phyloP scores from a whole-genome alignment of 306 rosid species.

The Amphicarpaea edgeworthii region DNA sequence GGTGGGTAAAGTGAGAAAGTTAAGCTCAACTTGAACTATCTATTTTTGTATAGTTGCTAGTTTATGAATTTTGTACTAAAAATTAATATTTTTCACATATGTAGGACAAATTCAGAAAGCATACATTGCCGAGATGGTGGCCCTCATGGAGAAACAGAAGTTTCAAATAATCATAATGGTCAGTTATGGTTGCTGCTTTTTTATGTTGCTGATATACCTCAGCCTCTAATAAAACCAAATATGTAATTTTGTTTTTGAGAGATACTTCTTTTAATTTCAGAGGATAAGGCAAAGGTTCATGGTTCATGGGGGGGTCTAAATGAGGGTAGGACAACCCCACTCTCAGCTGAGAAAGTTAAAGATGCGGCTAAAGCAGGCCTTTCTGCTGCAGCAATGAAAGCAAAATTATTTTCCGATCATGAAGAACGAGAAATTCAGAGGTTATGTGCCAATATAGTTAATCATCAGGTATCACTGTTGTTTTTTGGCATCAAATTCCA shows the following conservation, averaged over 20 bases:
- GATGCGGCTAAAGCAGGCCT: constrained; percentile 94
- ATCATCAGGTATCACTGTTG: constrained; percentile 78
- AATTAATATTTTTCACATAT: constrained; percentile 42
- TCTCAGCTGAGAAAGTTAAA: constrained; percentile 80
- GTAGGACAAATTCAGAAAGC: constrained; percentile 76
- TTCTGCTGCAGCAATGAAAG: constrained; percentile 96
- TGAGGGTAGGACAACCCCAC: constrained; percentile 66
- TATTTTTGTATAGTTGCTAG: constrained; percentile 37
- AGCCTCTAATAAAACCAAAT: constrained; percentile 26
- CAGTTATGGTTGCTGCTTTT: constrained; percentile 44
- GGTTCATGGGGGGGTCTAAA: constrained; percentile 69
- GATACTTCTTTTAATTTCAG: constrained; percentile 54
- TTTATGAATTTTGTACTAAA: constrained; percentile 42
- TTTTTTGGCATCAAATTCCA: constrained; percentile 6
- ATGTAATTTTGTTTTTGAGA: constrained; percentile 40
- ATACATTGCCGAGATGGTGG: constrained; percentile 66
- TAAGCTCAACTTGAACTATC: constrained; percentile 33
- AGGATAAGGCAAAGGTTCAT: constrained; percentile 63
- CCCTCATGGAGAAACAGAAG: constrained; percentile 63
- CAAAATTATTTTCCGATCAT: constrained; percentile 94
- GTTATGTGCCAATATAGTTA: constrained; percentile 89
- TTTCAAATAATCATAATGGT: constrained; percentile 77
- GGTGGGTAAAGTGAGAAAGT: constrained; percentile 12
- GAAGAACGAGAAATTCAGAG: constrained; percentile 99
- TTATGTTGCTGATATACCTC: constrained; percentile 14